phyloP scores from a whole-genome alignment of 1,284 basidiomycete species.

The Ustilago shanxiensis region DNA sequence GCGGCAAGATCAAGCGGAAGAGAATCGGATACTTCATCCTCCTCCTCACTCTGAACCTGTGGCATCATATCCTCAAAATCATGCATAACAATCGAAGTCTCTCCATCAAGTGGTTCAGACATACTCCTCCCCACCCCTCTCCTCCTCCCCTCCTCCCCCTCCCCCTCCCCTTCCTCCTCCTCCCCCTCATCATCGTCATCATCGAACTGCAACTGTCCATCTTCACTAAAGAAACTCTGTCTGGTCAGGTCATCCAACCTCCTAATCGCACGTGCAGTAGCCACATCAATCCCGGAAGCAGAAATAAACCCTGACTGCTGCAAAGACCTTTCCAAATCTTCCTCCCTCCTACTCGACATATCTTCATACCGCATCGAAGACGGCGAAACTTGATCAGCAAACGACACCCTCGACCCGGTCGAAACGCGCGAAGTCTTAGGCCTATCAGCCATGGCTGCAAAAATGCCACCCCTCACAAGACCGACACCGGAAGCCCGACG shows the following conservation, averaged over 20 bases:
- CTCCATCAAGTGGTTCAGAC: conserved; percentile 47
- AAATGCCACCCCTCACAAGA: conserved; percentile 44
- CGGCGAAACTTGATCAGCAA: conserved; percentile 32
- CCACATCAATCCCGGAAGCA: conserved; percentile 34
- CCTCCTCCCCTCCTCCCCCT: conserved; percentile 11
- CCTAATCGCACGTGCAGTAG: conserved; percentile 28
- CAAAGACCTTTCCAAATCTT: conserved; percentile 40
- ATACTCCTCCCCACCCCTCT: conserved; percentile 21
- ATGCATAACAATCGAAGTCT: conserved; percentile 40
- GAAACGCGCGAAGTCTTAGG: conserved; percentile 29
- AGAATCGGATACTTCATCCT: conserved; percentile 38
- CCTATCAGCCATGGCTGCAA: conserved; percentile 44
- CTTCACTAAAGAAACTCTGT: conserved; percentile 44
- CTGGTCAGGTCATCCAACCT: conserved; percentile 49
- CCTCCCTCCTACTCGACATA: conserved; percentile 39
- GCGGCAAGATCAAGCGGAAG: conserved; percentile 30
- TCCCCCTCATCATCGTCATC: conserved; percentile 17
- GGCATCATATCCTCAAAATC: conserved; percentile 28
- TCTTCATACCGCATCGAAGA: conserved; percentile 35
- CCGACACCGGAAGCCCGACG: conserved; percentile 37
- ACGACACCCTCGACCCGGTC: conserved; percentile 43
- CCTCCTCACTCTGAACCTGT: conserved; percentile 23
- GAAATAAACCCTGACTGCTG: conserved; percentile 25
- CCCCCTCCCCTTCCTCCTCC: conserved; percentile 8
- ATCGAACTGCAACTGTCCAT: conserved; percentile 39